Conservation (phyloP, 1,284 basidiomycete genomes). For the Malassezia brasiliensis region DNA sequence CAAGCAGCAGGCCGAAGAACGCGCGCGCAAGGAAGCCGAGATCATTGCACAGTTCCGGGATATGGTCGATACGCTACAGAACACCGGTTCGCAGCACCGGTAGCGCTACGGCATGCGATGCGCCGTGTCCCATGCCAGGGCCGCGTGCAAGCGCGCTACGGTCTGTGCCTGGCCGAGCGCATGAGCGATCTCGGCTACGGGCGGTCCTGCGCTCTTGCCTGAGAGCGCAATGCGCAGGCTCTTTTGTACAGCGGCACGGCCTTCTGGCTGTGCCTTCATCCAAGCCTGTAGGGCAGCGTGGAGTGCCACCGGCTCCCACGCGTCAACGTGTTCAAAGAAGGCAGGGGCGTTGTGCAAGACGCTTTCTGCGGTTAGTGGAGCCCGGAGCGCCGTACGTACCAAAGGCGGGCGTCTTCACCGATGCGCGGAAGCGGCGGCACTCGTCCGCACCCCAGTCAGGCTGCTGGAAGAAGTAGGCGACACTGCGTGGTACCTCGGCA, state of each 20-base stretch:
- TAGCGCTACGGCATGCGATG: background rate
- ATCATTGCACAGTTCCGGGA: conserved; percentile 50
- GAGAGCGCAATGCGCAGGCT: conserved; percentile 17
- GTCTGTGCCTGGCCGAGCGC: conserved; percentile 6
- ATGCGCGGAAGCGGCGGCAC: conserved; percentile 5
- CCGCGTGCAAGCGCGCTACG: conserved; percentile 1
- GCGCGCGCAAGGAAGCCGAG: conserved; percentile 68
- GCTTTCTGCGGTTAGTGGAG: background rate
- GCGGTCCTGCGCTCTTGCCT: conserved; percentile 13
- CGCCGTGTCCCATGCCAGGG: conserved; percentile 5
- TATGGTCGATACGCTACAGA: conserved; percentile 28
- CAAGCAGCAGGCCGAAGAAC: conserved; percentile 85
- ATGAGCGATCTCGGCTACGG: conserved; percentile 13
- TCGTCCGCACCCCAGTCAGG: conserved; percentile 3
- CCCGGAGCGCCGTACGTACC: background rate
- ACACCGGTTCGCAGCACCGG: background rate
- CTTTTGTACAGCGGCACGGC: conserved; percentile 14
- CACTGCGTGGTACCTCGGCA: background rate
- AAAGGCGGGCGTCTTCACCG: conserved; percentile 1
- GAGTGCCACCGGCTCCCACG: background rate
- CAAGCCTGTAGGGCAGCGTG: conserved; percentile 1
- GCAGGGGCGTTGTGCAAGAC: background rate
- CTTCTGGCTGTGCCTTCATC: conserved; percentile 4
- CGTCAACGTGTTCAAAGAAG: background rate
- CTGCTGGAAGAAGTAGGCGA: conserved; percentile 9